Evolutionary conservation across 768 basidiomycete genomes (phyloP).

Genomic region (Asterophora lycoperdoides): DNA sequence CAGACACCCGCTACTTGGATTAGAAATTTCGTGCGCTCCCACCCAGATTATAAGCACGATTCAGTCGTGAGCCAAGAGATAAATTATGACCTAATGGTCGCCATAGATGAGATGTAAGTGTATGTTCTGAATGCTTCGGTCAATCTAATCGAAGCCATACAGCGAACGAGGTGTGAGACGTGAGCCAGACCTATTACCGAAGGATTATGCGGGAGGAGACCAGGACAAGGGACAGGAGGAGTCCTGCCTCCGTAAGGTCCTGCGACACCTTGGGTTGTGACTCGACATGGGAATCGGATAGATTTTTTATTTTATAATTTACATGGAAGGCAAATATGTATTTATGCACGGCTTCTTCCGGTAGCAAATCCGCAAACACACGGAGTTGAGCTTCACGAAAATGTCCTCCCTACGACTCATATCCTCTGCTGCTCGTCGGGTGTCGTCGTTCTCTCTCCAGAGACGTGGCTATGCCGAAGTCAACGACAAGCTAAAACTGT

Average conservation of each 20-base stretch:
- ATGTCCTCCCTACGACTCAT: conserved; percentile 79
- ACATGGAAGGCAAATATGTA: too few species aligned
- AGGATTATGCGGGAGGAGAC: conserved; percentile 47
- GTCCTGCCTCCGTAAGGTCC: too few species aligned
- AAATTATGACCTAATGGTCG: conserved; percentile 89
- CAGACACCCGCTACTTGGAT: conserved; percentile 92
- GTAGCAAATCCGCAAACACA: conserved; percentile 29
- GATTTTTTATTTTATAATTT: conserved; percentile 3
- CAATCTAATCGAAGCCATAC: conserved; percentile 6
- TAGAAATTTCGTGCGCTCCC: conserved; percentile 82
- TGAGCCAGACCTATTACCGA: conserved; percentile 61
- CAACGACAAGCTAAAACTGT: conserved; percentile 86
- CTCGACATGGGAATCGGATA: background rate
- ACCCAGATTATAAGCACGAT: conserved; percentile 89
- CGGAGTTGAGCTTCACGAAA: too few species aligned
- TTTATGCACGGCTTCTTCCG: conserved; percentile 19
- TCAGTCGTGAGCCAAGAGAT: conserved; percentile 90
- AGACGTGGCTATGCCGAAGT: conserved; percentile 91
- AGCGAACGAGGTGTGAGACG: conserved; percentile 67
- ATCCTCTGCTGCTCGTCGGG: conserved; percentile 58
- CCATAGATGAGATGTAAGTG: conserved; percentile 87
- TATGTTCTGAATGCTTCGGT: conserved; percentile 14
- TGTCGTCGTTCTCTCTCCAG: conserved; percentile 45
- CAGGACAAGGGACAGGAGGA: conserved; percentile 43
- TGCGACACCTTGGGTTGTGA: conserved; percentile 39